Evolutionary conservation across 345 rosid genomes (phyloP).

Genomic region (Corchorus olitorius): DNA sequence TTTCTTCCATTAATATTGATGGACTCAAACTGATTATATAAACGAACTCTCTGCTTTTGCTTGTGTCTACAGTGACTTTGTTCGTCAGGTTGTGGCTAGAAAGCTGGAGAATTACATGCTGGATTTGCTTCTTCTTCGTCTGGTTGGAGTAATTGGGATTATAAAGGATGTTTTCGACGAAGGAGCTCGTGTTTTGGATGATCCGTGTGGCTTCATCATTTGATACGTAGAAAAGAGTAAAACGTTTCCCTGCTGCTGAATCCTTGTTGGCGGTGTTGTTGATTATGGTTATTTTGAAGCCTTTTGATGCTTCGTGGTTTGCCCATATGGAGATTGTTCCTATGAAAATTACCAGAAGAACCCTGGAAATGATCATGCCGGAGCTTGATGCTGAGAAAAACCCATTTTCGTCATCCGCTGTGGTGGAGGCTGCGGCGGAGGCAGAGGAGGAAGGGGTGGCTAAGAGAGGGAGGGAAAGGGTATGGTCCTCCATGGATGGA

Average conservation of each 20-base stretch:
- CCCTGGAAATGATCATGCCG: conserved; percentile 36
- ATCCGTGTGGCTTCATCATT: conserved; percentile 56
- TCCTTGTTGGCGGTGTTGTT: conserved; percentile 40
- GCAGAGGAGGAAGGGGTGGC: conserved; percentile 2
- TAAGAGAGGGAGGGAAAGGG: conserved; percentile 39
- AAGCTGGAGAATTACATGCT: conserved; percentile 43
- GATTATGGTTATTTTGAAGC: conserved; percentile 43
- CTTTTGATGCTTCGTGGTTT: conserved; percentile 55
- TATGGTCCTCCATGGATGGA: conserved; percentile 32
- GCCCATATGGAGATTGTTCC: conserved; percentile 64
- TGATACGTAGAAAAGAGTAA: conserved; percentile 49
- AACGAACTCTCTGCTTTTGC: conserved; percentile 29
- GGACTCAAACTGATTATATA: conserved; percentile 45
- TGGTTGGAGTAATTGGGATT: neutral
- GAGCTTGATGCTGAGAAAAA: conserved; percentile 12
- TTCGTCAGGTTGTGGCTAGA: neutral
- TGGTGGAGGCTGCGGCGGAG: neutral
- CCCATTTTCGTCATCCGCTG: neutral
- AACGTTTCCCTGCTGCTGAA: conserved; percentile 37
- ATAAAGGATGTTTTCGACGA: conserved; percentile 49
- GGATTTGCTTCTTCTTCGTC: conserved; percentile 33
- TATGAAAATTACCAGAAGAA: conserved; percentile 33
- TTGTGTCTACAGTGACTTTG: conserved; percentile 19
- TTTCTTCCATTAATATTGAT: conserved; percentile 22
- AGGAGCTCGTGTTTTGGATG: conserved; percentile 41